phyloP scores from a whole-genome alignment of 2,329 filamentous ascomycete genomes.

The Fusarium pilosicola region DNA sequence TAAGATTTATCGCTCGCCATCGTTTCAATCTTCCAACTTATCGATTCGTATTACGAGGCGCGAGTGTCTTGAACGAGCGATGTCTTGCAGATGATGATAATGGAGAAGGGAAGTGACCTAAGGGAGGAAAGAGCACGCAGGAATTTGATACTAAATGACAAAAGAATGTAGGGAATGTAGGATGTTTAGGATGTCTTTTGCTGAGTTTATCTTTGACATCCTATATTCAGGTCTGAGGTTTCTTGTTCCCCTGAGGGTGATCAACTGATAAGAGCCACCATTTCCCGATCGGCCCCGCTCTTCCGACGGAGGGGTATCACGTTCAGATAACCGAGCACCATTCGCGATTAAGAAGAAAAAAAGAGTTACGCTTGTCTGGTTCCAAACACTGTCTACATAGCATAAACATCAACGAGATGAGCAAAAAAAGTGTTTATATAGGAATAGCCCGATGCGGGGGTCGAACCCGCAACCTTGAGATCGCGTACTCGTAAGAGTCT shows the following conservation, averaged over 20 bases:
- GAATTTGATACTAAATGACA: no score
- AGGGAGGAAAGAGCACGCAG: no score
- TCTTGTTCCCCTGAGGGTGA: neutral
- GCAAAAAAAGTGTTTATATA: conserved; percentile 1
- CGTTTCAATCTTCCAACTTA: neutral
- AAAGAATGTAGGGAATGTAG: no score
- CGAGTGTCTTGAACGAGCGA: neutral
- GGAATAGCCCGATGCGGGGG: conserved; percentile 53
- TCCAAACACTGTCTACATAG: neutral
- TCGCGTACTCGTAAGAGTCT: conserved; percentile 66
- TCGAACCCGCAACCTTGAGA: conserved; percentile 68
- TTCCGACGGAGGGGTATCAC: conserved; percentile 10
- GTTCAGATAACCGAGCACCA: neutral
- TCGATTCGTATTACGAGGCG: neutral
- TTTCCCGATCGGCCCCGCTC: conserved; percentile 11
- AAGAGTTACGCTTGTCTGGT: neutral
- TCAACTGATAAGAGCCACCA: conserved; percentile 11
- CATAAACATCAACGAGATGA: neutral
- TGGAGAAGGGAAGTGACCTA: neutral
- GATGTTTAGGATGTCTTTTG: no score
- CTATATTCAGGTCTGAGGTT: no score
- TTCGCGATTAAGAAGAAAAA: neutral
- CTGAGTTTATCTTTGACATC: no score
- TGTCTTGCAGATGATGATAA: neutral
- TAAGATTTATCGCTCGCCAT: conserved; percentile 45